Evolutionary conservation across 108 stramenopile genomes (phyloP).

Genomic region (Parietichytrium sp.): DNA sequence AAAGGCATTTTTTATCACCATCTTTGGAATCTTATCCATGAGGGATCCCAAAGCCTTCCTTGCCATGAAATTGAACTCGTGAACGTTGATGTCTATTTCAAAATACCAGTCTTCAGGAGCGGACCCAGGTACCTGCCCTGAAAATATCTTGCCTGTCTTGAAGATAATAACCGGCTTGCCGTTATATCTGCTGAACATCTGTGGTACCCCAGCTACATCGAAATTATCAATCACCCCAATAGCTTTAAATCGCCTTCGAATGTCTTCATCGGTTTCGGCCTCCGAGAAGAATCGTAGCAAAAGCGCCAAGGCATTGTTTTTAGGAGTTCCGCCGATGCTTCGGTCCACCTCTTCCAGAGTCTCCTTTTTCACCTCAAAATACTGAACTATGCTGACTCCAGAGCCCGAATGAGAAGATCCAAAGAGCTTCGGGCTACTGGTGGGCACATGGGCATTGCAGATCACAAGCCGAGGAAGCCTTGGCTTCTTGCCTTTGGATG

Average conservation of each 20-base stretch:
- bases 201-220: constrained; percentile 41
- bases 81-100: constrained; percentile 49
- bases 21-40: background rate
- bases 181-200: constrained; percentile 41
- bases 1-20: constrained; percentile 42
- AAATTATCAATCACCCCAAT: constrained; percentile 26
- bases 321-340: background rate
- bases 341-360: too few species aligned
- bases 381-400: constrained; percentile 10
- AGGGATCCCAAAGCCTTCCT: constrained; percentile 38
- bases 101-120: constrained; percentile 24
- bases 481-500: too few species aligned
- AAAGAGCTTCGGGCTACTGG: background rate
- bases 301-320: background rate
- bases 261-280: background rate
- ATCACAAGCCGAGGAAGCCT: constrained; percentile 2
- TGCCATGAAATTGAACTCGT: constrained; percentile 46
- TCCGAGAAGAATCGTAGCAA: constrained; percentile 22
- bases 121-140: background rate
- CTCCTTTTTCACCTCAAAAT: background rate
- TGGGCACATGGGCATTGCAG: constrained; percentile 4
- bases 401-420: background rate
- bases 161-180: constrained; percentile 47
- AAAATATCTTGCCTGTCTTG: constrained; percentile 38
- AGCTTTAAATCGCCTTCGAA: constrained; percentile 41